Evolutionary conservation across 352 stramenopile species (phyloP).

Genomic region (Pythium insidiosum): DNA sequence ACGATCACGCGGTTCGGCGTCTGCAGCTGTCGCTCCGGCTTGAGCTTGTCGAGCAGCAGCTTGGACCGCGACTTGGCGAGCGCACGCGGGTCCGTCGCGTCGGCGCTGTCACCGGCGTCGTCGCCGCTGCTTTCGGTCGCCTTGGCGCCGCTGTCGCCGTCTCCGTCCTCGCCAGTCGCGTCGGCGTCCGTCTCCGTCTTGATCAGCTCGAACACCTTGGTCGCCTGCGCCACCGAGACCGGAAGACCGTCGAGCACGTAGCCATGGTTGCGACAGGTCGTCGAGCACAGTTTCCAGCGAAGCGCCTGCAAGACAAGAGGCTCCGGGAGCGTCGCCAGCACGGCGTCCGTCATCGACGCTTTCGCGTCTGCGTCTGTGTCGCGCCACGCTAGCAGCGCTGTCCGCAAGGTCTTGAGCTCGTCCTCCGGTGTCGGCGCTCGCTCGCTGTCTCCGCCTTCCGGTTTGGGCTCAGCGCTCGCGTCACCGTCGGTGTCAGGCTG

Average conservation of each 20-base stretch:
- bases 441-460: constrained; percentile 10
- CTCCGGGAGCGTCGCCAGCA: too few species aligned
- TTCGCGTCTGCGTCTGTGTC: constrained; percentile 9
- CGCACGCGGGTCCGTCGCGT: constrained; percentile 5
- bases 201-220: constrained; percentile 30
- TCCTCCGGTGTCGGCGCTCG: constrained; percentile 1
- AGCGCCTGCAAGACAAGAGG: constrained; percentile 33
- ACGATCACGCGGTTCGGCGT: constrained; percentile 66
- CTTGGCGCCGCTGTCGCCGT: constrained; percentile 6
- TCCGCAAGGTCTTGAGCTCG: constrained; percentile 30
- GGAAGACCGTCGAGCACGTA: constrained; percentile 76
- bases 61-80: constrained; percentile 29
- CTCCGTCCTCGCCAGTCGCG: too few species aligned
- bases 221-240: constrained; percentile 32
- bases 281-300: constrained; percentile 53
- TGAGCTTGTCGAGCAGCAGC: constrained; percentile 31
- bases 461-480: constrained; percentile 1
- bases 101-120: constrained; percentile 17
- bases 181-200: too few species aligned
- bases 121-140: constrained; percentile 10
- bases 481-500: constrained; percentile 6
- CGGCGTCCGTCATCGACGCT: constrained; percentile 14
- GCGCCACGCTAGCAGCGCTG: constrained; percentile 26
- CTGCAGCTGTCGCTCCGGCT: constrained; percentile 26
- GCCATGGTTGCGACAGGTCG: constrained; percentile 67